Base-by-base conservation (phyloP, 2,329 filamentous ascomycete species). In the Fusarium citri region DNA sequence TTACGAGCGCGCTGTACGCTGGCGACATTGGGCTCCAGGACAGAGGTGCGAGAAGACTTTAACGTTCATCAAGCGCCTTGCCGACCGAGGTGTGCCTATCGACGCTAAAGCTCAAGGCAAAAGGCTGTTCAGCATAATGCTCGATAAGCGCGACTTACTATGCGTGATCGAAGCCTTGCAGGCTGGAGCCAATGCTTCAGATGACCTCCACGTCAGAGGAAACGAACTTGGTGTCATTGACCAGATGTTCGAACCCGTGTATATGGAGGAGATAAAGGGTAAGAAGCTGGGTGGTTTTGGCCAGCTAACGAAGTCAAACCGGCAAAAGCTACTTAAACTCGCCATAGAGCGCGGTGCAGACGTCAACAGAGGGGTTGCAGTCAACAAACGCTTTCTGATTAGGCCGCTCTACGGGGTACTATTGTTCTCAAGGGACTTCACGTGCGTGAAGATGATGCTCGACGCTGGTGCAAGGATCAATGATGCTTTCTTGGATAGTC, bases 391-490 rank as follows among this genome's bases (percentile, higher is more conserved):
- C 8, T 9, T 34, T 8, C 5, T 5, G 10, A 20, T 15, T 6
- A 20, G 53, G 16, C 62, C 62, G 18, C 59, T 65, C 11, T 49
- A 12, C 23, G 15, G 14, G 12, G 53, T 59, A 8, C 12, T 65
- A 1, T 1, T 47, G 2, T 7, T 28, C 1, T 28, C 42, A n/a
- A n/a, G 22, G 9, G 59, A 65, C 12, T 23, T 50, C 37, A 23
- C 54, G 15, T 63, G 53, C n/a, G 30, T 65, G 6, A 40, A 23
- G 26, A 22, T 64, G 3, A 12, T 65, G 18, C 48, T 65, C 3
- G 34, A 65, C 5, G 59, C 62, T 4, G 59, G 59, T 8, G 53
- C 62, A 15, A 54, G 20, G 20, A 58, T 65, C 8, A 12, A 23
- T 11, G 23, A 65, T 37, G 41, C 51, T 28, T 28, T 45, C 12